These are phyloP conservation scores for Backusella luteola DNA, from an alignment of 192 early-diverging fungal species.

Conservation along the genomic window DNA sequence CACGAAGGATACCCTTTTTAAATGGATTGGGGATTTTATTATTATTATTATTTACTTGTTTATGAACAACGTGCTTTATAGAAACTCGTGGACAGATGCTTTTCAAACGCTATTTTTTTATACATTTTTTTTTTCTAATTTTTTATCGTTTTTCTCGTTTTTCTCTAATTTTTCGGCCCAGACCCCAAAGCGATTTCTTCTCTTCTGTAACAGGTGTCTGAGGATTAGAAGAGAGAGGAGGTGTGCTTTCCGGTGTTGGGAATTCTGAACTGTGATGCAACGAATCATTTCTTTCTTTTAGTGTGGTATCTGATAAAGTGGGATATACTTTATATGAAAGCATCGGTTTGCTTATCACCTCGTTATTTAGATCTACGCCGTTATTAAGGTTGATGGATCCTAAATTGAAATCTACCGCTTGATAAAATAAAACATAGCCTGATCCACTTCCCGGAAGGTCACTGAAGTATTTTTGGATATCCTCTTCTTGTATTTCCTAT, in stretches of 20 bases:
- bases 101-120: not conserved
- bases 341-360: not conserved
- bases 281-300: not conserved
- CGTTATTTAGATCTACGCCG: not conserved
- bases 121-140: not conserved
- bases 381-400: conserved; percentile 17
- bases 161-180: conserved; percentile 15
- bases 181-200: conserved; percentile 10
- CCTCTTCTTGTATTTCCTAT: conserved; percentile 64
- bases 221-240: not conserved
- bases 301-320: not conserved
- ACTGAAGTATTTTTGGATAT: conserved; percentile 79
- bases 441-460: conserved; percentile 70
- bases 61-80: not conserved
- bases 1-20: not conserved
- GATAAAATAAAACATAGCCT: conserved; percentile 83
- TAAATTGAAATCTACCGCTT: conserved; percentile 43
- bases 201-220: conserved; percentile 4
- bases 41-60: not conserved
- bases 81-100: not conserved
- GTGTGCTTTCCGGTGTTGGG: not conserved
- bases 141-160: conserved; percentile 13
- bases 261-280: not conserved
- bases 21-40: too few species aligned
- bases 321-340: not conserved